These are phyloP conservation scores for Mycena floridula DNA, from an alignment of 768 basidiomycete genomes.

Conservation along the genomic window DNA sequence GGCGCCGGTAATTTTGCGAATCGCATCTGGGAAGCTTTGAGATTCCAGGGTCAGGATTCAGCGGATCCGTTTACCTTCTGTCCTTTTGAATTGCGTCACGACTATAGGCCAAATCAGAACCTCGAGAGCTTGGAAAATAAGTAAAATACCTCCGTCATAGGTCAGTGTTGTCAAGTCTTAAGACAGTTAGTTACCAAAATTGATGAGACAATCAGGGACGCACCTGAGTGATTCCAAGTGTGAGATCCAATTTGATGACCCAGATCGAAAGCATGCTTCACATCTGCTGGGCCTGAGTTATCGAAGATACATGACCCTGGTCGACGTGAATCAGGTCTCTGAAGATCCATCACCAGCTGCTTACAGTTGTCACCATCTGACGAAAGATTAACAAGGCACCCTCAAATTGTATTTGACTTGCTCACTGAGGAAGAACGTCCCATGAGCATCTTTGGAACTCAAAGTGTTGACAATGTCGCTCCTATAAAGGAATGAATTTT, in stretches of 20 bases:
- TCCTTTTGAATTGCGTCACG: conserved; percentile 21
- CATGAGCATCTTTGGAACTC: conserved; percentile 26
- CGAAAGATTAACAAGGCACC: not conserved
- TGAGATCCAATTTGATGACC: conserved; percentile 41
- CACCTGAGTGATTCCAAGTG: conserved; percentile 41
- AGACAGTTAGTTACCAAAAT: too few species aligned
- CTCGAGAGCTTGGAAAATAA: conserved; percentile 22
- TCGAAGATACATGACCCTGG: conserved; percentile 26
- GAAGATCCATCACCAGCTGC: not conserved
- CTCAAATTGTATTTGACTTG: not conserved
- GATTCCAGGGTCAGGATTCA: not conserved
- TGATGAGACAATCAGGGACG: too few species aligned
- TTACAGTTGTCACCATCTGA: conserved; percentile 35
- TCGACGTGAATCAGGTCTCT: not conserved
- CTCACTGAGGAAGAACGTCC: conserved; percentile 41
- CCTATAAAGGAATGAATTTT: too few species aligned
- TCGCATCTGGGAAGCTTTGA: too few species aligned
- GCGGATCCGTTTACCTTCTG: too few species aligned
- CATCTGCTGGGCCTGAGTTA: conserved; percentile 23
- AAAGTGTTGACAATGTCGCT: too few species aligned
- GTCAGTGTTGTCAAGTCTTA: conserved; percentile 28
- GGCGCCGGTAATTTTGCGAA: conserved; percentile 35
- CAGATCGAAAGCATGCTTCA: conserved; percentile 29
- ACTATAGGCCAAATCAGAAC: conserved; percentile 42
- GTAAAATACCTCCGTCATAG: conserved; percentile 29